phyloP scores from a whole-genome alignment of 1,284 basidiomycete genomes.

The Rhodotorula sp. region DNA sequence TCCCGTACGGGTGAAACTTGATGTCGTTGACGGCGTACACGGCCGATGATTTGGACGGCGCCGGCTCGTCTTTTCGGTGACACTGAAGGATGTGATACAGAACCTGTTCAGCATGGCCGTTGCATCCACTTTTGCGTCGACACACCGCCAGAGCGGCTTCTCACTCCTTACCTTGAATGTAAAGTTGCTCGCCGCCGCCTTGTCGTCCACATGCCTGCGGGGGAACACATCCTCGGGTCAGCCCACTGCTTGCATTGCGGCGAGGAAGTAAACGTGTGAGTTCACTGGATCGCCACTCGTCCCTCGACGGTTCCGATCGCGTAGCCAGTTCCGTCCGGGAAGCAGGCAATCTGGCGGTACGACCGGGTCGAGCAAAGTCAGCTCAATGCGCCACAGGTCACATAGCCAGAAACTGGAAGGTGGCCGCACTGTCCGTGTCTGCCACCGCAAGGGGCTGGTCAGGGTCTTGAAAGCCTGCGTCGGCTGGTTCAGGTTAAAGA shows the following conservation, averaged over 20 bases:
- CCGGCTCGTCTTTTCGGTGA: conserved; percentile 40
- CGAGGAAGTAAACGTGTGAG: conserved; percentile 25
- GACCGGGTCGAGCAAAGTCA: not conserved
- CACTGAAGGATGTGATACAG: conserved; percentile 3
- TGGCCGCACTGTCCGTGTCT: conserved; percentile 67
- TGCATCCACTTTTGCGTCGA: too few species aligned
- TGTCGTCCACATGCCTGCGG: conserved; percentile 73
- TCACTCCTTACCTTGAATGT: conserved; percentile 66
- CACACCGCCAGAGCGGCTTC: too few species aligned
- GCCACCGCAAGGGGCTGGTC: conserved; percentile 85
- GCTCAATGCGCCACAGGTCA: not conserved
- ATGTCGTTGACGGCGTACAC: conserved; percentile 91
- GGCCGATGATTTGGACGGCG: conserved; percentile 54
- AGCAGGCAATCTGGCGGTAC: conserved; percentile 64
- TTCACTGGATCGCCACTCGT: conserved; percentile 91
- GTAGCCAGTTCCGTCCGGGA: conserved; percentile 76
- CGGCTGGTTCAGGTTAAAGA: conserved; percentile 82
- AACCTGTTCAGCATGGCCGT: too few species aligned
- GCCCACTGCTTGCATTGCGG: too few species aligned
- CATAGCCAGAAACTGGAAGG: too few species aligned
- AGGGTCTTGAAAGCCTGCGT: conserved; percentile 73
- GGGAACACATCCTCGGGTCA: too few species aligned
- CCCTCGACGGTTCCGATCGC: conserved; percentile 94
- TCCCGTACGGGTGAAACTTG: conserved; percentile 85
- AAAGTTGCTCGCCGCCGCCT: conserved; percentile 64